These are phyloP conservation scores for Yamadazyma ubonensis DNA, from an alignment of 805 yeast genomes.

Conservation along the genomic window DNA sequence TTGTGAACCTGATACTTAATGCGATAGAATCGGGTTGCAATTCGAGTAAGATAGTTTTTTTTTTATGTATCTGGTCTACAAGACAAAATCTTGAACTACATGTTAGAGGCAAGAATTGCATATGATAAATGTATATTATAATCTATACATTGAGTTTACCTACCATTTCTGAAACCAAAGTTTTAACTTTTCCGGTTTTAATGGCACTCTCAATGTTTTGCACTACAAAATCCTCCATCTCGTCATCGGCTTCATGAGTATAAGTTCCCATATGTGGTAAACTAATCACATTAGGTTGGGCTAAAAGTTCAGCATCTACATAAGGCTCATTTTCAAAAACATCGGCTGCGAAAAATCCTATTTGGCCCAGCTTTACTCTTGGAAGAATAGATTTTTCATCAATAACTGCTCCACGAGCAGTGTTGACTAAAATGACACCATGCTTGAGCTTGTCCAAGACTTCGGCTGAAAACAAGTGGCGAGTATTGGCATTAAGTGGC, in stretches of 20 bases:
- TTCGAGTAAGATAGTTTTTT: too few species aligned
- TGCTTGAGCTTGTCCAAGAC: constrained; percentile 69
- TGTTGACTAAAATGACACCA: constrained; percentile 75
- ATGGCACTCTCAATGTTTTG: constrained; percentile 62
- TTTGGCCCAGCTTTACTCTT: constrained; percentile 60
- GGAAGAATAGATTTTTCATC: constrained; percentile 60
- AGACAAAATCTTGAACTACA: too few species aligned
- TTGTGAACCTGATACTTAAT: too few species aligned
- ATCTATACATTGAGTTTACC: constrained; percentile 16
- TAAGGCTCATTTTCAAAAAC: constrained; percentile 76
- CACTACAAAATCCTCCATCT: constrained; percentile 80
- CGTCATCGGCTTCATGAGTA: constrained; percentile 66
- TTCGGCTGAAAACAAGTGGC: constrained; percentile 62
- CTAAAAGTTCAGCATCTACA: constrained; percentile 59
- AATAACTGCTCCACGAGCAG: constrained; percentile 85
- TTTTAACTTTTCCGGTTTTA: constrained; percentile 63
- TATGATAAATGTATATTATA: too few species aligned
- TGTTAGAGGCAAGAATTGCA: too few species aligned
- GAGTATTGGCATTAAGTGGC: constrained; percentile 73
- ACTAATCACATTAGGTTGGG: constrained; percentile 67
- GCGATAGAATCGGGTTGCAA: too few species aligned
- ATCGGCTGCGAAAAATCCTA: constrained; percentile 69
- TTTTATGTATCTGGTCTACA: too few species aligned
- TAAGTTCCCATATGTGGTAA: constrained; percentile 91
- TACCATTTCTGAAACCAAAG: constrained; percentile 78